phyloP scores from a whole-genome alignment of 2,329 filamentous ascomycete species.

The Coniochaeta sp. region DNA sequence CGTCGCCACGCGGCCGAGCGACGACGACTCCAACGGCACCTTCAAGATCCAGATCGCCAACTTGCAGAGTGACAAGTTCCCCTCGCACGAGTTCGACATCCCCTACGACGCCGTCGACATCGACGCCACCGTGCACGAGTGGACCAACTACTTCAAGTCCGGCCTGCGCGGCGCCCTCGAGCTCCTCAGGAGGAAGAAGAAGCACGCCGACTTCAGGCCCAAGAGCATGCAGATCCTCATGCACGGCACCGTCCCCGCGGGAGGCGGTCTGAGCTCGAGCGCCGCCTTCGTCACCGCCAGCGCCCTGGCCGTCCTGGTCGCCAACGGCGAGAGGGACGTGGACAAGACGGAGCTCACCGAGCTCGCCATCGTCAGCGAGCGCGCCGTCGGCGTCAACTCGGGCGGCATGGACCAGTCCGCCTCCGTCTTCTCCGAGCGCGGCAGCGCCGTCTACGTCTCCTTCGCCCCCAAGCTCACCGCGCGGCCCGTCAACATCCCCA shows the following conservation, averaged over 20 bases:
- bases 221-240: slow-evolving; percentile 81
- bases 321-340: slow-evolving; percentile 69
- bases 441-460: slow-evolving; percentile 80
- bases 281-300: slow-evolving; percentile 90
- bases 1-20: slow-evolving; percentile 39
- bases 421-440: slow-evolving; percentile 84
- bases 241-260: slow-evolving; percentile 85
- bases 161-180: slow-evolving; percentile 77
- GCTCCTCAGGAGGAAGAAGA: slow-evolving; percentile 65
- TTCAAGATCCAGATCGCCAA: slow-evolving; percentile 75
- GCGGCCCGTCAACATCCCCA: slow-evolving; percentile 72
- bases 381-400: slow-evolving; percentile 91
- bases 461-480: slow-evolving; percentile 76
- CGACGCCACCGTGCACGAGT: slow-evolving; percentile 78
- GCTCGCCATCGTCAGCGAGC: slow-evolving; percentile 88
- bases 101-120: slow-evolving; percentile 63
- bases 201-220: slow-evolving; percentile 50
- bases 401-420: slow-evolving; percentile 98
- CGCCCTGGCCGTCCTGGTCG: slow-evolving; percentile 78
- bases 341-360: slow-evolving; percentile 91
- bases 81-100: slow-evolving; percentile 66
- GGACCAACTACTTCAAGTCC: slow-evolving; percentile 98
- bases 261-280: slow-evolving; percentile 87
- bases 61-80: slow-evolving; percentile 67
- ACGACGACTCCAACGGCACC: slow-evolving; percentile 34